A percentile compares a stretch with the other conserved stretches of the same genome.
Evolutionary conservation across 352 stramenopile species (phyloP).

Genomic region (Globisporangium carolinianum): DNA sequence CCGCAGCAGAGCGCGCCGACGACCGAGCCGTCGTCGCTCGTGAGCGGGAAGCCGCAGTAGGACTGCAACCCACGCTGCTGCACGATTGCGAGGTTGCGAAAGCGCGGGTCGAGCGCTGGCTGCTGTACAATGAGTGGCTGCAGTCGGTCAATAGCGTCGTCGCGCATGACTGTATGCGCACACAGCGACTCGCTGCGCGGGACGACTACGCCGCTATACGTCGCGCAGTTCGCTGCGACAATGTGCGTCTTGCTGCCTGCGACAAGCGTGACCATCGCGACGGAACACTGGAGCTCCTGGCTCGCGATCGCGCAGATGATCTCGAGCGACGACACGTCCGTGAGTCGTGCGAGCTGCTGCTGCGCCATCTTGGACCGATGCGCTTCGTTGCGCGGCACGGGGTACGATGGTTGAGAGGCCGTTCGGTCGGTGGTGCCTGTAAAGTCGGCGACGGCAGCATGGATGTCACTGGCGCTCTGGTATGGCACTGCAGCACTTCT

Average conservation of each 20-base stretch:
- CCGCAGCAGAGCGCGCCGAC: constrained; percentile 17
- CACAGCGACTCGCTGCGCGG: constrained; percentile 11
- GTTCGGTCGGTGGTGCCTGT: background rate
- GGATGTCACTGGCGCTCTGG: no score
- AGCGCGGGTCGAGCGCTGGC: constrained; percentile 11
- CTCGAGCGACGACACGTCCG: constrained; percentile 16
- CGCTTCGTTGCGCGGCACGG: constrained; percentile 4
- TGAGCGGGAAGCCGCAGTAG: constrained; percentile 18
- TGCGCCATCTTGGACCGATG: constrained; percentile 14
- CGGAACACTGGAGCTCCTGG: constrained; percentile 8
- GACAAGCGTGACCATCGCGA: constrained; percentile 17
- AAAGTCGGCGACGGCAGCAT: background rate
- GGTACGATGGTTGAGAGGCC: background rate
- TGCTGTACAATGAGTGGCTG: constrained; percentile 6
- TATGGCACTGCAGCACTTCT: no score
- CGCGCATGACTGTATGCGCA: constrained; percentile 11
- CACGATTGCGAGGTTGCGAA: constrained; percentile 10
- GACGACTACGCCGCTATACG: constrained; percentile 3
- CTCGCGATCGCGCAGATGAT: constrained; percentile 18
- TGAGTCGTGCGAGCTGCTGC: constrained; percentile 3
- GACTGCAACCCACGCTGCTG: constrained; percentile 10
- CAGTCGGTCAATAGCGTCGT: background rate
- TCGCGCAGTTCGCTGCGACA: constrained; percentile 10
- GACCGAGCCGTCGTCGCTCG: constrained; percentile 3
- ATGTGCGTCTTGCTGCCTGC: constrained; percentile 7